Evolutionary conservation across 1,139 yeast genomes (phyloP).

Genomic region (Protomyces gravidus): DNA sequence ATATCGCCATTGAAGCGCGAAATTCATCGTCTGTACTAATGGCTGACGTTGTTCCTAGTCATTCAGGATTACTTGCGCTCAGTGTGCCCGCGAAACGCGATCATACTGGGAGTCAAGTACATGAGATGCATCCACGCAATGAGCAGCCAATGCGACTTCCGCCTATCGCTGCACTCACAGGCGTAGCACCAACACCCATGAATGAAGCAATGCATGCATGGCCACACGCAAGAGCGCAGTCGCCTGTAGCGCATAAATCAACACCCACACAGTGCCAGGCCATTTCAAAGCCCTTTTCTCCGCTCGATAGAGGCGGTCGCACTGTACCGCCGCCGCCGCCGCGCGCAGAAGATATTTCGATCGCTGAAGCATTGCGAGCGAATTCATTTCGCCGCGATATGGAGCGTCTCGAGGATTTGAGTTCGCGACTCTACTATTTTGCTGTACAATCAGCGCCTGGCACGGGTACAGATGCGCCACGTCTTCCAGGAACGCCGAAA

Average conservation of each 20-base stretch:
- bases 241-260: too few species aligned
- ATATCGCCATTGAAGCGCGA: neutral
- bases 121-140: neutral
- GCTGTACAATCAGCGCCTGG: constrained; percentile 28
- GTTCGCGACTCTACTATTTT: constrained; percentile 33
- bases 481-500: neutral
- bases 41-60: neutral
- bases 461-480: neutral
- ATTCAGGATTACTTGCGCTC: neutral
- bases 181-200: neutral
- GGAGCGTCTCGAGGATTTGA: constrained; percentile 31
- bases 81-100: neutral
- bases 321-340: neutral
- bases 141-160: neutral
- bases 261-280: neutral
- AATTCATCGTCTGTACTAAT: too few species aligned
- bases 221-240: neutral
- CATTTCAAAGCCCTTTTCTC: neutral
- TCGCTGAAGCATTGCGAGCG: constrained; percentile 14
- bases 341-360: neutral
- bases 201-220: too few species aligned
- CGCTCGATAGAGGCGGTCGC: neutral
- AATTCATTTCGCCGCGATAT: constrained; percentile 28
- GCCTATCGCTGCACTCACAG: neutral
- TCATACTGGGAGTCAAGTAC: neutral